Evolutionary conservation across 1,139 yeast species (phyloP).

Genomic region (Blastobotrys niveus): DNA sequence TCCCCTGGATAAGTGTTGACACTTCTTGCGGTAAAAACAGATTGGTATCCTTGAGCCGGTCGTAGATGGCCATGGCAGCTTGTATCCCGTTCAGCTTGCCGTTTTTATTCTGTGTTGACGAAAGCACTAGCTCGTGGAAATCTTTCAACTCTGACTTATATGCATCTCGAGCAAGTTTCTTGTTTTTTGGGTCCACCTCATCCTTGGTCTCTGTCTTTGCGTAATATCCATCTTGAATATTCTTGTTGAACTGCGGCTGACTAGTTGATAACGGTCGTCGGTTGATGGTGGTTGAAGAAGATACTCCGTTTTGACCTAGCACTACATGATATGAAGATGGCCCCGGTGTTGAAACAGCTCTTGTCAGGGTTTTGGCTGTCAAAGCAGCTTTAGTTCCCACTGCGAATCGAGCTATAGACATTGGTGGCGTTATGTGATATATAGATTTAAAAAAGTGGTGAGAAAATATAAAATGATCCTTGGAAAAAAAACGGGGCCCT

Average conservation of each 20-base stretch:
- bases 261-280: background rate
- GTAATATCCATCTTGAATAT: background rate
- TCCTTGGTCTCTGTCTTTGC: background rate
- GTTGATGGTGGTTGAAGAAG: background rate
- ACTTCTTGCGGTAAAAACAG: constrained; percentile 23
- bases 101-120: constrained; percentile 21
- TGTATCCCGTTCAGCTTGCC: constrained; percentile 24
- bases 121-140: constrained; percentile 16
- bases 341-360: constrained; percentile 11
- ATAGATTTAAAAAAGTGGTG: background rate
- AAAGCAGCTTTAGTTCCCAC: constrained; percentile 13
- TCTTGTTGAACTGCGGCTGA: background rate
- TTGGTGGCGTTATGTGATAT: constrained; percentile 2
- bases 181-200: background rate
- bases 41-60: constrained; percentile 22
- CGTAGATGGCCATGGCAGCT: constrained; percentile 27
- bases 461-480: too few species aligned
- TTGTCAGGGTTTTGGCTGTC: constrained; percentile 10
- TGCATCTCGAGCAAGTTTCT: constrained; percentile 8
- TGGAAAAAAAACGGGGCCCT: too few species aligned
- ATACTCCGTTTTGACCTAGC: constrained; percentile 5
- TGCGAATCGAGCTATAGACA: constrained; percentile 12
- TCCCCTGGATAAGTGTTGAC: constrained; percentile 26
- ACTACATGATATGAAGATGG: constrained; percentile 8
- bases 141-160: constrained; percentile 10